Evolutionary conservation across 306 rosid species (phyloP).

Genomic region (Cercis canadensis): DNA sequence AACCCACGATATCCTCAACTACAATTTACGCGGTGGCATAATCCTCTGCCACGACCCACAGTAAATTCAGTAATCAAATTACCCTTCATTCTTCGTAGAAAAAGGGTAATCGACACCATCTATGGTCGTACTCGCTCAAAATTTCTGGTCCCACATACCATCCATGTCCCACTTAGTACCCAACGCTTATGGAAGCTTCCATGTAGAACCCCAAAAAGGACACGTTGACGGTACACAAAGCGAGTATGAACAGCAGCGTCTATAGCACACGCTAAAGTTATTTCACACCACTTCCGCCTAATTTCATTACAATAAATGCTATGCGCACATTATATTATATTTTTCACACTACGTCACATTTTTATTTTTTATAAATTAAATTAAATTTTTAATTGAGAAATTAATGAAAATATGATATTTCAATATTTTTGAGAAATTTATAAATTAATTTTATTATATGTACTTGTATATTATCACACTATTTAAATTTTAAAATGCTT

Average conservation of each 20-base stretch:
- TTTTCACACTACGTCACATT: too few species aligned
- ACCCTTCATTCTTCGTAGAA: background rate
- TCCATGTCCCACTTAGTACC: background rate
- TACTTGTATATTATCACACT: too few species aligned
- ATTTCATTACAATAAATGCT: too few species aligned
- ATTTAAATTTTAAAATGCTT: too few species aligned
- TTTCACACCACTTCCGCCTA: too few species aligned
- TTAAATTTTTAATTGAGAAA: too few species aligned
- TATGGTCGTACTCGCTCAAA: background rate
- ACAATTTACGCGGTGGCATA: background rate
- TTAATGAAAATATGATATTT: too few species aligned
- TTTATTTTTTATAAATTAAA: too few species aligned
- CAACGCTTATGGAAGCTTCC: constrained; percentile 21
- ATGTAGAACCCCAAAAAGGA: background rate
- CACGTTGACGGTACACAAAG: background rate
- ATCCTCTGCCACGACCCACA: constrained; percentile 31
- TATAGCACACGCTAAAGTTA: background rate
- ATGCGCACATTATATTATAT: too few species aligned
- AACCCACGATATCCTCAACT: constrained; percentile 28
- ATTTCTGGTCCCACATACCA: background rate
- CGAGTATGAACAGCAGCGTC: background rate
- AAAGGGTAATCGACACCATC: constrained; percentile 23
- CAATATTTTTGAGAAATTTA: too few species aligned
- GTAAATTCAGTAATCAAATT: background rate
- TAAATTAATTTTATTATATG: too few species aligned